These are phyloP conservation scores for Podospora sp. DNA, from an alignment of 495 filamentous ascomycete species.

Conservation along the genomic window DNA sequence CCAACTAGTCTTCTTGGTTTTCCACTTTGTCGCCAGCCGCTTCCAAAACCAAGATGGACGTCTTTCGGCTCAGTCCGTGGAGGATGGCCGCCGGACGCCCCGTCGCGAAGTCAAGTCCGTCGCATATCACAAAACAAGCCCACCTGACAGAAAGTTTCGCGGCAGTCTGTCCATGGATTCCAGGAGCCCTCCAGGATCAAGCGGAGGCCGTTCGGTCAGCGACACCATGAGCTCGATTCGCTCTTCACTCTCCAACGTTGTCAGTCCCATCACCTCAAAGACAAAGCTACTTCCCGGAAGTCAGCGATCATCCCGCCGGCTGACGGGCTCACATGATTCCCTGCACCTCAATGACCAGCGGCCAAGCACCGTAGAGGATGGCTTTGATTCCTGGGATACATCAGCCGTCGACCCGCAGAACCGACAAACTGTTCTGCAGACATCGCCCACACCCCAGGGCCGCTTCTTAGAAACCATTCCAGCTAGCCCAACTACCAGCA, in stretches of 20 bases:
- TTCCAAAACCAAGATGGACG: slow-evolving; percentile 28
- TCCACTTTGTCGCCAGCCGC: slow-evolving; percentile 39
- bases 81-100: slow-evolving; percentile 30
- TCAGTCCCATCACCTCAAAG: slow-evolving; percentile 55
- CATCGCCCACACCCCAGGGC: slow-evolving; percentile 44
- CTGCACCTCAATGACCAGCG: slow-evolving; percentile 33
- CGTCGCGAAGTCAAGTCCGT: slow-evolving; percentile 46
- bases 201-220: slow-evolving; percentile 42
- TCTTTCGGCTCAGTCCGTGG: slow-evolving; percentile 33
- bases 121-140: slow-evolving; percentile 47
- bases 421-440: slow-evolving; percentile 54
- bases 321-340: slow-evolving; percentile 41
- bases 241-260: slow-evolving; percentile 54
- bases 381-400: slow-evolving; percentile 72
- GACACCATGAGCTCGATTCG: slow-evolving; percentile 58
- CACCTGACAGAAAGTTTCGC: slow-evolving; percentile 31
- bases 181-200: slow-evolving; percentile 42
- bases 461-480: slow-evolving; percentile 63
- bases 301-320: slow-evolving; percentile 34
- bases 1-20: slow-evolving; percentile 45
- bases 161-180: slow-evolving; percentile 32
- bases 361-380: slow-evolving; percentile 46
- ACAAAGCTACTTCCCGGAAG: slow-evolving; percentile 44
- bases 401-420: slow-evolving; percentile 61
- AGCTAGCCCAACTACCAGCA: slow-evolving; percentile 54